Percentiles rank a stretch among this genome's conserved stretches.
Evolutionary conservation across 208 protist genomes (phyloP).

Genomic region (Endotrypanum monterogeii): DNA sequence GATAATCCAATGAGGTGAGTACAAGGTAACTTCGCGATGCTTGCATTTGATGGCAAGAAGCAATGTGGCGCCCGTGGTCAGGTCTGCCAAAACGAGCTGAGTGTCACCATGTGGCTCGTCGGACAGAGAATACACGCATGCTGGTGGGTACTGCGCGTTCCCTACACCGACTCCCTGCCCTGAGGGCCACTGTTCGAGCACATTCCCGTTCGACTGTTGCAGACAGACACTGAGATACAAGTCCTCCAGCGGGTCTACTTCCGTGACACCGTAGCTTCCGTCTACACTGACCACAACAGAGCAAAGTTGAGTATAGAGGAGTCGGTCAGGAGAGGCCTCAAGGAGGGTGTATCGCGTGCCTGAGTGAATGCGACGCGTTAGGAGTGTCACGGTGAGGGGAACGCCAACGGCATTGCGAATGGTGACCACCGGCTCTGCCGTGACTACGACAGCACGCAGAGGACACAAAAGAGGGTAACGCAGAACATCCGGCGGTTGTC

Average conservation of each 20-base stretch:
- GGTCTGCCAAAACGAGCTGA: constrained; percentile 37
- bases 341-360: constrained; percentile 31
- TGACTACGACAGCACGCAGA: constrained; percentile 28
- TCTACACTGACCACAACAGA: constrained; percentile 36
- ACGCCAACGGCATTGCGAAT: constrained; percentile 65
- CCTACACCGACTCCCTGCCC: background rate
- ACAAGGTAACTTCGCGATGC: constrained; percentile 40
- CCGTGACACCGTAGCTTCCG: constrained; percentile 40
- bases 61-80: constrained; percentile 34
- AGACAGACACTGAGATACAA: constrained; percentile 57
- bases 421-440: constrained; percentile 45
- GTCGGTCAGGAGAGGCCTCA: constrained; percentile 34
- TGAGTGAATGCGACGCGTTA: constrained; percentile 32
- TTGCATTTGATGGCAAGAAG: constrained; percentile 53
- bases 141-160: constrained; percentile 25
- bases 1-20: constrained; percentile 66
- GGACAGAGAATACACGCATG: constrained; percentile 35
- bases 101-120: constrained; percentile 19
- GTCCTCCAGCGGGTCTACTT: constrained; percentile 70
- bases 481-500: constrained; percentile 24
- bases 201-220: constrained; percentile 54
- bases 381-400: constrained; percentile 46
- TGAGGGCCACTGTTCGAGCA: constrained; percentile 28
- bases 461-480: constrained; percentile 20
- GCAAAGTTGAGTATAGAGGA: constrained; percentile 40